Base-by-base conservation (phyloP, 306 rosid species). In the Glycyrrhiza uralensis region DNA sequence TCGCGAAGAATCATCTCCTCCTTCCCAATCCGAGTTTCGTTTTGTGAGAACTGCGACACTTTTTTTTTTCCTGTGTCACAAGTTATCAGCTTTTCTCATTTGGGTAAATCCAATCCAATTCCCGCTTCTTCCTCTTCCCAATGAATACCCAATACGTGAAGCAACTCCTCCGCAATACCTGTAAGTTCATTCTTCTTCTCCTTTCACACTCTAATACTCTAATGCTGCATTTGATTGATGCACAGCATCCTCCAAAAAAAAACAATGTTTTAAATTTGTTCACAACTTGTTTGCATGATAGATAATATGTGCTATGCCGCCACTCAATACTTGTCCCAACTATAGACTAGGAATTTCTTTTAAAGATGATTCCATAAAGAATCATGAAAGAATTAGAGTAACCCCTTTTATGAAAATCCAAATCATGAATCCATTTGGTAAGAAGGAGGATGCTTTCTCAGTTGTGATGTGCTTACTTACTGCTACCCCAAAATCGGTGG, bases 151-250 rank as follows among this genome's bases (percentile, higher is more conserved):
- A 24, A 11, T 69, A 32, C 54, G 5, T 73, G 52, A 82, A 65
- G 65, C 81, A 64, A 57, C 33, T 82, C 10, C 68, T 85, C 64
- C 83, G 66, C 55, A 79, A 72, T 70, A 74, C 59, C 20, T 66
- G 89, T 85, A 72, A 69, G 77, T 71, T 66, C 71, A 0, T 44
- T 41, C 42, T 47, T 30, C 61, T 61, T 6, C 1, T 1, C 7
- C 5, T 50, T 22, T 24, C 42, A 23, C 29, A 13, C 47, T 49
- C 49, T 35, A 5, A 13, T 44, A 1, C 12, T 54, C 6, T 18
- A 55, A 24, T 68, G 62, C 38, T 74, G 78, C 33, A 62, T 54
- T 64, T 28, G 20, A 17, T 64, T 28, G 20, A 17, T 41, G 22
- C 12, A 3, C 32, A 2, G 15, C 45, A 13, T 17, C 64, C 6